These are phyloP conservation scores for Fraxinus pennsylvanica DNA, from an alignment of 257 asterid genomes.

Conservation along the genomic window DNA sequence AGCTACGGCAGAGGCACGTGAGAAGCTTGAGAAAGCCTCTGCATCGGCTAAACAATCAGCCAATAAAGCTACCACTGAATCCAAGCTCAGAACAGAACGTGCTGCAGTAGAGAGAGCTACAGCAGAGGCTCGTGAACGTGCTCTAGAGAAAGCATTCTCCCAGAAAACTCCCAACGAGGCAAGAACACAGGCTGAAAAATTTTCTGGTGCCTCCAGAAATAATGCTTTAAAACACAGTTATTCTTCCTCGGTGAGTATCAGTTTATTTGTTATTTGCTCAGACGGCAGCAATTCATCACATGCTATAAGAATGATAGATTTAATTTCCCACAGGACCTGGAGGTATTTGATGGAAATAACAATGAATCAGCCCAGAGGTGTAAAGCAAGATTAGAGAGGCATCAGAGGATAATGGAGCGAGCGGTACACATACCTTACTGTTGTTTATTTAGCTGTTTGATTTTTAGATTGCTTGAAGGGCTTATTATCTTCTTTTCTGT, in stretches of 20 bases:
- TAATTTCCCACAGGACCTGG: conserved; percentile 69
- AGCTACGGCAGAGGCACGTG: conserved; percentile 65
- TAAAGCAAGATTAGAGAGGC: conserved; percentile 92
- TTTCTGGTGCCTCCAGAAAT: conserved; percentile 49
- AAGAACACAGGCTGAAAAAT: conserved; percentile 46
- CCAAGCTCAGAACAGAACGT: conserved; percentile 85
- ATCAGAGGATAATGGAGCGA: conserved; percentile 96
- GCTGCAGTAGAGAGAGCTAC: conserved; percentile 98
- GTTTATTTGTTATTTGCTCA: conserved; percentile 21
- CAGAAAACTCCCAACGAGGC: conserved; percentile 52
- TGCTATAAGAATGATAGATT: conserved; percentile 28
- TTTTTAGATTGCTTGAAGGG: conserved; percentile 11
- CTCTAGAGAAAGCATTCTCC: conserved; percentile 81
- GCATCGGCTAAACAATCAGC: conserved; percentile 39
- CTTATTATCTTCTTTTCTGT: conserved; percentile 13
- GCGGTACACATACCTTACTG: conserved; percentile 56
- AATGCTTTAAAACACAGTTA: conserved; percentile 75
- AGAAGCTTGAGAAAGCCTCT: conserved; percentile 60
- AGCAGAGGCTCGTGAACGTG: conserved; percentile 96
- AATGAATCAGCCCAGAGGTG: conserved; percentile 87
- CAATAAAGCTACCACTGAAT: conserved; percentile 59
- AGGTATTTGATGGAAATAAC: conserved; percentile 44
- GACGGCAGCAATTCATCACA: conserved; percentile 13
- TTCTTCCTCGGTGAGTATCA: conserved; percentile 77
- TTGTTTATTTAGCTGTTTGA: conserved; percentile 20